Percentiles rank a stretch among this genome's conserved stretches.
Conservation (phyloP, 1,284 basidiomycete species). For the Anthracocystis panici-leucophaei region DNA sequence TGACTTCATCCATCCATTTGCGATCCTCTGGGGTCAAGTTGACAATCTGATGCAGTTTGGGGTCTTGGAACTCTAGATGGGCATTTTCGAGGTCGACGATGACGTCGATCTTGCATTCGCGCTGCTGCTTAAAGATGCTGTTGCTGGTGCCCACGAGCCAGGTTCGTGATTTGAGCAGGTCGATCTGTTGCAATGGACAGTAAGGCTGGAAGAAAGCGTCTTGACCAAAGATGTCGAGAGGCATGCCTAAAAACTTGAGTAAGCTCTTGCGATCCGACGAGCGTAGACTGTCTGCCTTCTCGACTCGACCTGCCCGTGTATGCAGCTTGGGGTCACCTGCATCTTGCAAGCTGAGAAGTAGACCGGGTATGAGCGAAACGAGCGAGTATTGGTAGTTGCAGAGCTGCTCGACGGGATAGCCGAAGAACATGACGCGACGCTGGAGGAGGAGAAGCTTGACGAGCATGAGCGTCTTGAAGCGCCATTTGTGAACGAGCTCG, state of each 20-base stretch:
- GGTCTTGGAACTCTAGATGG: conserved; percentile 73
- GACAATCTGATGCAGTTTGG: conserved; percentile 80
- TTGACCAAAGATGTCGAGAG: conserved; percentile 76
- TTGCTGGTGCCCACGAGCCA: conserved; percentile 93
- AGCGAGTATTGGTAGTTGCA: conserved; percentile 98
- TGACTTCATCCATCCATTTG: conserved; percentile 88
- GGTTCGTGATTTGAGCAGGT: conserved; percentile 82
- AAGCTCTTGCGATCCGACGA: conserved; percentile 93
- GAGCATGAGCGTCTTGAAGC: conserved; percentile 91
- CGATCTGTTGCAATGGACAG: conserved; percentile 93
- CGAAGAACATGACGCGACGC: conserved; percentile 85
- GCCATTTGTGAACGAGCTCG: conserved; percentile 92
- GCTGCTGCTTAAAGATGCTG: conserved; percentile 92
- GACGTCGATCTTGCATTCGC: conserved; percentile 83
- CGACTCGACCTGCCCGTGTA: conserved; percentile 20
- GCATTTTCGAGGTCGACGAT: conserved; percentile 78
- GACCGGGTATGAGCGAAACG: conserved; percentile 72
- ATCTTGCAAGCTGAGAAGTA: conserved; percentile 89
- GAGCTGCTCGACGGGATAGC: conserved; percentile 93
- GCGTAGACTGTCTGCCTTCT: conserved; percentile 75
- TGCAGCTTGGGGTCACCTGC: conserved; percentile 89
- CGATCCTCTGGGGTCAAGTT: conserved; percentile 90
- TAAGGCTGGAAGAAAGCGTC: conserved; percentile 98
- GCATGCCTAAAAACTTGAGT: conserved; percentile 89
- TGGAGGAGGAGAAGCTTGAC: conserved; percentile 95